Base-by-base conservation (phyloP, 306 rosid genomes). In the Rubus parviflorus region DNA sequence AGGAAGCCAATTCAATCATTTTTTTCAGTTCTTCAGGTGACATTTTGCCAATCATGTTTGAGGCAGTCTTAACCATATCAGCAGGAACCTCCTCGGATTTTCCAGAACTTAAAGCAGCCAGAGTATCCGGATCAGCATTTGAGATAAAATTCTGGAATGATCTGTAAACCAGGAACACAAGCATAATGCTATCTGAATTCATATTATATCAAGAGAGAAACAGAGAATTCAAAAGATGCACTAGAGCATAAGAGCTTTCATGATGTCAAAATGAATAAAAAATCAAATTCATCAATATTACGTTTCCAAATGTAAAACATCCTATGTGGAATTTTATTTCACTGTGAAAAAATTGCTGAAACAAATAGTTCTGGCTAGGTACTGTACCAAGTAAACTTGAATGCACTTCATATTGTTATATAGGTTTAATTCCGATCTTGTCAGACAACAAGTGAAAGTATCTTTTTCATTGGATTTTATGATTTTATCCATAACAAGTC, bases 1-100 rank as follows among this genome's bases (percentile, higher is more conserved):
- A 88, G 85, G 99, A 83, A 69, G 99, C 91, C 97, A 91, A 69
- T 68, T 87, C 93, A 76, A 95, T 76, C 91, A 90, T 84, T 71
- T 77, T 89, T 70, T 92, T 92, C 74, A 95, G 94, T 66, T 95
- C 99, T 71, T 85, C 91, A 8, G 96, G 90, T 43, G 97, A 80
- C 97, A 92, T 95, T 81, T 95, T 95, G 75, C 91, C 14, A 22
- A 95, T 85, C 94, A 92, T 88, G 78, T 85, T 85, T 49, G 97
- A 83, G 67, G 99, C 91, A 53, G 92, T 82, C 86, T 82, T 90
- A 60, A 91, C 74, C 97, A 95, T 92, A 81, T 95, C 94, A 61
- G 90, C 89, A 66, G 97, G 78, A 53, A 95, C 75, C 74, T 89
- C 94, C 68, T 87, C 81, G 56, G 89, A 66, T 46, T 86, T 93